phyloP scores from a whole-genome alignment of 2,329 filamentous ascomycete species.

The Thielaviopsis euricoi region DNA sequence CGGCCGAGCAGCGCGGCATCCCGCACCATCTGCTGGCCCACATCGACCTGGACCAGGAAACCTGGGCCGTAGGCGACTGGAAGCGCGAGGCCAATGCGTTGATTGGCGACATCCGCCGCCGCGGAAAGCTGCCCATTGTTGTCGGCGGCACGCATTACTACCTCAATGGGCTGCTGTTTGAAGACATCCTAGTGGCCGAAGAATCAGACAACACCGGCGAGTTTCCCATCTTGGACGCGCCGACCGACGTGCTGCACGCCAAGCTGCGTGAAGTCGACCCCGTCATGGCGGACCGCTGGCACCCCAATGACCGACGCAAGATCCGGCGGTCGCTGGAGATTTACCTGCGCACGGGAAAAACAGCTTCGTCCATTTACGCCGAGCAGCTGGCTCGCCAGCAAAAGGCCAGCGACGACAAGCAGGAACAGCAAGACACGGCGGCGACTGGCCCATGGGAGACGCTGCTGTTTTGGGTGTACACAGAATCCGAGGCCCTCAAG shows the following conservation, averaged over 20 bases:
- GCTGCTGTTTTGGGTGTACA: conserved; percentile 76
- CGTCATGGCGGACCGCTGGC: conserved; percentile 78
- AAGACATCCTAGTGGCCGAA: conserved; percentile 44
- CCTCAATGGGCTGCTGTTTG: conserved; percentile 72
- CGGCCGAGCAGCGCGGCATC: conserved; percentile 58
- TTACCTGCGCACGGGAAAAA: conserved; percentile 64
- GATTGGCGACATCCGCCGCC: conserved; percentile 60
- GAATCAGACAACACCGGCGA: conserved; percentile 18
- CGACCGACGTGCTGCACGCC: conserved; percentile 54
- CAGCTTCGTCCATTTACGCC: conserved; percentile 72
- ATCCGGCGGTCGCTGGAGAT: conserved; percentile 84
- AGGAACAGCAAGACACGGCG: not conserved
- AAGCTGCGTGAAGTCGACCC: conserved; percentile 72
- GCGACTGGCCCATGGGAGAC: conserved; percentile 30
- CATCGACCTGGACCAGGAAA: conserved; percentile 56
- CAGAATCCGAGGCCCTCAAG: conserved; percentile 50
- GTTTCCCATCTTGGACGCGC: conserved; percentile 55
- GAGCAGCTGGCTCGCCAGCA: conserved; percentile 37
- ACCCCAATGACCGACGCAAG: conserved; percentile 82
- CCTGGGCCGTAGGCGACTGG: conserved; percentile 73
- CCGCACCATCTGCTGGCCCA: conserved; percentile 78
- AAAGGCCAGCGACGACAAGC: not conserved
- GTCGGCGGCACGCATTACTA: conserved; percentile 97
- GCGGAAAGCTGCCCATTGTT: conserved; percentile 72
- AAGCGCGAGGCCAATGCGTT: conserved; percentile 48